Evolutionary conservation across 1,284 basidiomycete genomes (phyloP), one percentile per base, ranked within the genome.

Genomic region (Austroboletus rostrupii): DNA sequence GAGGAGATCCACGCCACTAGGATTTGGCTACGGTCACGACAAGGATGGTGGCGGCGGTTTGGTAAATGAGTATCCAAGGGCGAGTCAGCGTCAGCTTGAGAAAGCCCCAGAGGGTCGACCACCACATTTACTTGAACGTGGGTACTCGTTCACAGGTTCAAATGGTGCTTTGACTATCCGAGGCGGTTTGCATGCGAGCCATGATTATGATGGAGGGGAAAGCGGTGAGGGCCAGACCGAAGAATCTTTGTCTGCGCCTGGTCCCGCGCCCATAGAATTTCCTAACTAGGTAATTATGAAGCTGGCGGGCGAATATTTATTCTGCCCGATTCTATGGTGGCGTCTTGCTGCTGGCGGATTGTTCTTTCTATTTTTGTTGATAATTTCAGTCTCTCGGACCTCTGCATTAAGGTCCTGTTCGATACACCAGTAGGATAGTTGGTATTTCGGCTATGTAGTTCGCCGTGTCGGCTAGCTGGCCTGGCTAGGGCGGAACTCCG

Each of bases 51-150:
- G 32, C 21, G 48, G 53, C 19, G 69, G 62, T 14, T 56, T 53
- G 17, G 59, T 61, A 11, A 69, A 70, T 37, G 61, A 76, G 12
- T 62, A 71, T 21, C 72, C 76, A 39, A 66, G 74, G 45, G 70
- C 75, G 32, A 83, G 77, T 61, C 76, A 78, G 63, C 76, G 86
- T 35, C 83, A 81, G 66, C 73, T 79, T 64, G 85, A 87, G 66
- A 88, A 88, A 67, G 82, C 85, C 9, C 83, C 83, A 0, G 82
- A 85, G 61, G 79, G 77, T 1, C 70, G 70, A 12, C 45, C 55
- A 1, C 74, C 73, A 2, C 76, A 71, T 58, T 57, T 55, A 16
- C 59, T 51, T 29, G 67, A 63, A 17, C 56, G 57, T n/a, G 54
- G 52, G 16, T 61, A 32, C 13, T 48, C 49, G 9, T 48, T 54